Conservation (phyloP, 768 basidiomycete genomes). For the Trametes villosa region DNA sequence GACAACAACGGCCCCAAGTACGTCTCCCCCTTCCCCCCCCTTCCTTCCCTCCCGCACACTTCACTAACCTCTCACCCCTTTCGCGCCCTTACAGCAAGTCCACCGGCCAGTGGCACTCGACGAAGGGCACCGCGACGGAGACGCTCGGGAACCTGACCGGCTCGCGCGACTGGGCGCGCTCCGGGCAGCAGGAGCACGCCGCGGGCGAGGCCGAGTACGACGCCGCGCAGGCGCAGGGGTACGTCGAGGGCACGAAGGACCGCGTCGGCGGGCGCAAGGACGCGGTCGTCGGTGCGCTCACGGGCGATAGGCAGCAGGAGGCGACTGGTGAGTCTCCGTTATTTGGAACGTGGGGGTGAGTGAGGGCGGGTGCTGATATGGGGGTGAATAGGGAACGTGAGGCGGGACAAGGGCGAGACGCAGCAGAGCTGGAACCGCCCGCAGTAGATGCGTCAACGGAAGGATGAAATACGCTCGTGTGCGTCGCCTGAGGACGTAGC, state of each 20-base stretch:
- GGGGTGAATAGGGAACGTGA: constrained; percentile 49
- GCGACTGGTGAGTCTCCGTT: constrained; percentile 45
- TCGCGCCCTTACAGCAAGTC: constrained; percentile 41
- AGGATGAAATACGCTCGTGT: too few species aligned
- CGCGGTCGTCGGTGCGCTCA: constrained; percentile 55
- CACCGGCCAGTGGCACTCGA: constrained; percentile 45
- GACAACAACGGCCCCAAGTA: constrained; percentile 32
- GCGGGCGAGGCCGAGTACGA: constrained; percentile 52
- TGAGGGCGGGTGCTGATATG: background rate
- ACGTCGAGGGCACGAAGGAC: constrained; percentile 51
- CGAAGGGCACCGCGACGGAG: constrained; percentile 45
- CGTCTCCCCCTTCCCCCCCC: constrained; percentile 1
- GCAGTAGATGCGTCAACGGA: too few species aligned
- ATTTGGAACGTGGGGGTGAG: background rate
- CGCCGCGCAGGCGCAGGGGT: constrained; percentile 52
- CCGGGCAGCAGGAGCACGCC: constrained; percentile 55
- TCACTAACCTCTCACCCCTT: constrained; percentile 44
- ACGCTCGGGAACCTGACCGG: constrained; percentile 50
- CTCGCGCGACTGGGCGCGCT: constrained; percentile 43
- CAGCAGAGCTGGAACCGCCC: constrained; percentile 55
- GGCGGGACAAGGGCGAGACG: constrained; percentile 56
- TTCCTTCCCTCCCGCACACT: background rate
- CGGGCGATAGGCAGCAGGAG: constrained; percentile 59
- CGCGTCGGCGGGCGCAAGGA: constrained; percentile 56
- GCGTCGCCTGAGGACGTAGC: too few species aligned